These are phyloP conservation scores for Colletotrichum camelliae DNA, from an alignment of 2,329 filamentous ascomycete species.

Conservation along the genomic window DNA sequence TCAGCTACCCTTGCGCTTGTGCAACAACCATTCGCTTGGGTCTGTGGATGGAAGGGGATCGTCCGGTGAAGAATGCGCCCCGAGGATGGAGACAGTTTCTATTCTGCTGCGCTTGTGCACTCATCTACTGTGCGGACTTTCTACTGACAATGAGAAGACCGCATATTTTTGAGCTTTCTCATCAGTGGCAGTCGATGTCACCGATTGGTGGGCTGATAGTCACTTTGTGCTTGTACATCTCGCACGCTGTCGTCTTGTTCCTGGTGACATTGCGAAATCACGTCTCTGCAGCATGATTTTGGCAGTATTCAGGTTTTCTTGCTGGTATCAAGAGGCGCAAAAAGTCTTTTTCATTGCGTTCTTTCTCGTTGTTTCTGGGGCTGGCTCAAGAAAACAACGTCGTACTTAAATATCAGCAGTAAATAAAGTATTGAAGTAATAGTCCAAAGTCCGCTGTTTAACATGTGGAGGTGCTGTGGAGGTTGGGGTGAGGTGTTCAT, in stretches of 20 bases:
- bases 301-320: neutral
- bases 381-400: neutral
- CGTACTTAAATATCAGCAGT: neutral
- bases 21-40: neutral
- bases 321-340: neutral
- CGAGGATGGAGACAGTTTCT: neutral
- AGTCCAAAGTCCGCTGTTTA: too few species aligned
- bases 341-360: neutral
- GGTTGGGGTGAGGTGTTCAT: neutral
- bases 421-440: neutral
- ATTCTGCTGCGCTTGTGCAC: neutral
- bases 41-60: neutral
- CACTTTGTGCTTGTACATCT: neutral
- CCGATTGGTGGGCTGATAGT: neutral
- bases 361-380: neutral
- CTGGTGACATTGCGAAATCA: neutral
- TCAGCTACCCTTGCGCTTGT: neutral
- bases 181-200: neutral
- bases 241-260: neutral
- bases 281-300: neutral
- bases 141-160: neutral
- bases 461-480: neutral
- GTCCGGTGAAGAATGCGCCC: neutral
- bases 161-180: neutral
- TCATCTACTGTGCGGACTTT: neutral